These are phyloP conservation scores for Cystobasidium onofrii DNA, from an alignment of 768 basidiomycete genomes.

Conservation along the genomic window DNA sequence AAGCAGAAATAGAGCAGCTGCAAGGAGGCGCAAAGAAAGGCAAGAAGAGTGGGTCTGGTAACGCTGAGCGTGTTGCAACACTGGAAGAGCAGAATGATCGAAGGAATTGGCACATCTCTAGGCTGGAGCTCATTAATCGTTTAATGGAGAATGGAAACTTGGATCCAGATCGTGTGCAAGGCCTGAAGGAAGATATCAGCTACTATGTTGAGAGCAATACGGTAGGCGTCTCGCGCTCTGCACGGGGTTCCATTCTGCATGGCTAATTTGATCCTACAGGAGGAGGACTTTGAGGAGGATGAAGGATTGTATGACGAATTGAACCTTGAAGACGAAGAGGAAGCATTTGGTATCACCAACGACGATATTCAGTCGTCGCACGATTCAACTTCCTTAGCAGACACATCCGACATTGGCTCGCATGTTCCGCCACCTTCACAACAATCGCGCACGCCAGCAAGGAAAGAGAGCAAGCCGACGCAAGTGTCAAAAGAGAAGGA, in stretches of 20 bases:
- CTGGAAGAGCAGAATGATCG: slow-evolving; percentile 85
- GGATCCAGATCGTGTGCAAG: slow-evolving; percentile 66
- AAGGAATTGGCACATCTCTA: slow-evolving; percentile 85
- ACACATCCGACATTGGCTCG: slow-evolving; percentile 34
- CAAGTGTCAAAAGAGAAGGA: slow-evolving; percentile 53
- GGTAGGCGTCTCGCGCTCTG: too few species aligned
- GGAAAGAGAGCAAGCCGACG: slow-evolving; percentile 45
- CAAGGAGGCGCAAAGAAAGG: slow-evolving; percentile 71
- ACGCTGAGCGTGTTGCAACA: slow-evolving; percentile 61
- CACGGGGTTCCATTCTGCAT: background rate
- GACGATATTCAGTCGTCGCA: slow-evolving; percentile 68
- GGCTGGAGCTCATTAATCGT: slow-evolving; percentile 85
- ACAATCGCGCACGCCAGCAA: slow-evolving; percentile 25
- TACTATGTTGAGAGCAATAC: slow-evolving; percentile 95
- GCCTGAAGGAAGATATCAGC: slow-evolving; percentile 82
- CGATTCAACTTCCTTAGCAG: slow-evolving; percentile 57
- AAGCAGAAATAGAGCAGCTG: slow-evolving; percentile 84
- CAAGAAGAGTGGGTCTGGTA: slow-evolving; percentile 55
- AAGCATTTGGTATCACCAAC: slow-evolving; percentile 65
- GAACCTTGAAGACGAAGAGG: slow-evolving; percentile 91
- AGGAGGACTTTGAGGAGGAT: slow-evolving; percentile 94
- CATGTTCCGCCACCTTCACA: background rate
- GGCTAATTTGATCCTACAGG: slow-evolving; percentile 51
- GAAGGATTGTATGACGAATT: slow-evolving; percentile 97
- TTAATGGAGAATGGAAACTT: slow-evolving; percentile 89